Evolutionary conservation across 768 basidiomycete species (phyloP), one percentile per base, ranked within the genome.

Genomic region (Termitomyces eurrhizus): DNA sequence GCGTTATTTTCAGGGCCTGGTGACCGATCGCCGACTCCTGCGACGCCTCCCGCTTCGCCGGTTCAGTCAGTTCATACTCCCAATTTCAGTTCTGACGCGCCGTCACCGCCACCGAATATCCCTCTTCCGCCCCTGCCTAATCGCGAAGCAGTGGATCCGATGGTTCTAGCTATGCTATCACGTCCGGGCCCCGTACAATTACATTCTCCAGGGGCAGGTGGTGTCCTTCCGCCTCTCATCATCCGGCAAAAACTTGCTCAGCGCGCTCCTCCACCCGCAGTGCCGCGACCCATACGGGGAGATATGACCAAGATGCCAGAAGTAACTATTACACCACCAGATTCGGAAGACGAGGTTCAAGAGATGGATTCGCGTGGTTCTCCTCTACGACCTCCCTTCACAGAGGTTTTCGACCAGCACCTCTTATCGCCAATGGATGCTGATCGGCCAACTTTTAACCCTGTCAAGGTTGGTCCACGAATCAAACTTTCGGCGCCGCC

Each of bases 401-500:
- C 1, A 7, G 52, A 39, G n/a, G 16, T 39, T 14, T 7, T 13
- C 9, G 16, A 39, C 24, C 21, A 39, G 36, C 52, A 35, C 16
- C 52, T 53, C 39, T 21, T 53, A 14, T 53, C 52, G 8, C 52
- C 52, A 3, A 53, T 21, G 12, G 52, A 53, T 14, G 52, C 52
- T 21, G 52, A 53, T 5, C 33, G 52, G 4, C 36, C 52, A 7
- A 37, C 7, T 3, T 53, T 53, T 26, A 53, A 37, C 39, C 24
- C 52, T 7, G 24, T 41, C 16, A 36, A 36, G 24, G 39, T 41
- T 39, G 52, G 52, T 6, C 13, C 52, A 14, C 36, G 14, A 8
- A 41, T 53, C 14, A 53, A 53, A 53, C 52, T 53, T 4, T 53
- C 52, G 21, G 52, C 52, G 3, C 52, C 52, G 21, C 52, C 52